Base-by-base conservation (phyloP, 2,329 filamentous ascomycete genomes). In the Diaporthe citriasiana region DNA sequence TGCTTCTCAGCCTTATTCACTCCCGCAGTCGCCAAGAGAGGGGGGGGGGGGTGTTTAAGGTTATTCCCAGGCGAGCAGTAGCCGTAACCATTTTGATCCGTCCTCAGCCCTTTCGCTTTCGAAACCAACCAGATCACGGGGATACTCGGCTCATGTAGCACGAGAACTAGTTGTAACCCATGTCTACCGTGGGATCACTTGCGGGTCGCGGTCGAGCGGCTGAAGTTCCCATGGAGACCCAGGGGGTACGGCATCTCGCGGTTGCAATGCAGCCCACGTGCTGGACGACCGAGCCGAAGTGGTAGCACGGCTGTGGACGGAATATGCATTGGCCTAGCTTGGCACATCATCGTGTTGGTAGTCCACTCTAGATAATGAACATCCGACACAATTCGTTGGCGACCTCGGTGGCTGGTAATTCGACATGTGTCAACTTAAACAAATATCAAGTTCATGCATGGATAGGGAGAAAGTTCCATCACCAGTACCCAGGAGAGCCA, bases 211-310 rank as follows among this genome's bases (percentile, higher is more conserved):
- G 12, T n/a, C 4, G 27, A 35, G 42, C 42, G 42, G 60, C 42
- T 66, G 42, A 35, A 17, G 13, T 51, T 47, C 19, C 22, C 27
- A 65, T 12, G 25, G 25, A 25, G 15, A 2, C 15, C 12, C 9
- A 13, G 35, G 12, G 2, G 25, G 25, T 7, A 30, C 4, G 17
- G 25, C 25, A 22, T 47, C 5, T 42, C 27, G 35, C 5, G 42
- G 42, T 50, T 65, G 42, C 27, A 50, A 50, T 47, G 40, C 60
- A 50, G 60, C 60, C 60, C 60, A 65, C 60, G 60, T 65, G 60
- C 42, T 33, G 40, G 42, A 33, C 60, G 25, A 27, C 22, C 40
- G 27, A 65, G 47, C 60, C 27, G 25, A 19, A 42, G 27, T 65
- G 42, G 9, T 40, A 57, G 33, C 13, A 63, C 12, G 27, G 17